Evolutionary conservation across 108 stramenopile genomes (phyloP).

Genomic region (Seminavis robusta): DNA sequence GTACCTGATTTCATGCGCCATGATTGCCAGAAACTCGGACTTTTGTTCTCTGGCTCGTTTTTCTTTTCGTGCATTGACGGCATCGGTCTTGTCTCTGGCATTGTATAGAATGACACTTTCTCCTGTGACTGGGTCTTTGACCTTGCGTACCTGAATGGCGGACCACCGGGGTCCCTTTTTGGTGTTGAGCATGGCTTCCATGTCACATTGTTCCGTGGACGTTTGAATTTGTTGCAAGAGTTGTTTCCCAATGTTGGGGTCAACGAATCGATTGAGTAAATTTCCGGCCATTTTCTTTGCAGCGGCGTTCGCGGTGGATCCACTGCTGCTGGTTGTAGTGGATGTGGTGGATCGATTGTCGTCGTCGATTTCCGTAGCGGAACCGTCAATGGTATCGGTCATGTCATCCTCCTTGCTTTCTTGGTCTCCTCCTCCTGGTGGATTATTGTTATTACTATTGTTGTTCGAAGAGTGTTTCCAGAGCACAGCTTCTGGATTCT

Average conservation of each 20-base stretch:
- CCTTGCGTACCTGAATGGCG: constrained; percentile 29
- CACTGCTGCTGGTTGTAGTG: too few relatives aligned
- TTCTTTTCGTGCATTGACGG: constrained; percentile 23
- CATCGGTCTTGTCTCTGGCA: constrained; percentile 28
- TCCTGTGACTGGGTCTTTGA: constrained; percentile 32
- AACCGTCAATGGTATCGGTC: too few relatives aligned
- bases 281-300: too few relatives aligned
- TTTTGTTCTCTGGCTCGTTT: constrained; percentile 14
- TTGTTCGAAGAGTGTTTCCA: too few relatives aligned
- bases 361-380: too few relatives aligned
- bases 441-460: too few relatives aligned
- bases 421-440: not conserved
- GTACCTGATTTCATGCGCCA: constrained; percentile 45
- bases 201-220: not conserved
- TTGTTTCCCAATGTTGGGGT: constrained; percentile 18
- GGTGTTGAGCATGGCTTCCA: constrained; percentile 22
- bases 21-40: constrained; percentile 30
- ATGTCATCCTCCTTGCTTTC: not conserved
- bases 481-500: constrained; percentile 27
- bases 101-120: constrained; percentile 26
- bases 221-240: constrained; percentile 15
- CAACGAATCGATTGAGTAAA: constrained; percentile 28
- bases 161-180: constrained; percentile 24
- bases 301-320: too few relatives aligned
- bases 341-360: too few relatives aligned